Evolutionary conservation across 1,284 basidiomycete species (phyloP).

Genomic region (Coriolopsis trogii): DNA sequence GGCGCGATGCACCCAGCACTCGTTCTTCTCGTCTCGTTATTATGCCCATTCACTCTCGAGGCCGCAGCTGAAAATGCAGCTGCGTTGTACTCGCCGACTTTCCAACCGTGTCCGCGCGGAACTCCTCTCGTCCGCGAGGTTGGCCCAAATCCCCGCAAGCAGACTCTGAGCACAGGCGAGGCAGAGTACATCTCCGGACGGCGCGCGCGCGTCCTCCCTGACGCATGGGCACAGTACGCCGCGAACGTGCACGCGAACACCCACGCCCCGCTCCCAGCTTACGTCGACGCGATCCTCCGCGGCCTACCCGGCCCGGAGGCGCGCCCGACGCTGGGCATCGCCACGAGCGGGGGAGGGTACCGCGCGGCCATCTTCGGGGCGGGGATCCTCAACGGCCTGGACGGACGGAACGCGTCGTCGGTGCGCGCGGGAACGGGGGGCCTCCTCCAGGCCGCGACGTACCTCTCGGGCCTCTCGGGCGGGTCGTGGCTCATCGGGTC

Average conservation of each 20-base stretch:
- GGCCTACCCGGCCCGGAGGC: slow-evolving; percentile 19
- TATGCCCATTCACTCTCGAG: not conserved
- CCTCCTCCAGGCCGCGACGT: slow-evolving; percentile 49
- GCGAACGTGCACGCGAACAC: slow-evolving; percentile 35
- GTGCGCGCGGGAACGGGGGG: slow-evolving; percentile 47
- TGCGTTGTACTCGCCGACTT: slow-evolving; percentile 25
- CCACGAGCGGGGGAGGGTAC: slow-evolving; percentile 49
- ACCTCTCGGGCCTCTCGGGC: slow-evolving; percentile 48
- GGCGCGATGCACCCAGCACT: too few species aligned
- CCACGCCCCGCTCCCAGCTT: slow-evolving; percentile 32
- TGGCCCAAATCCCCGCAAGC: slow-evolving; percentile 19
- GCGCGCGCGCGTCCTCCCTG: slow-evolving; percentile 26
- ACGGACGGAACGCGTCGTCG: slow-evolving; percentile 48
- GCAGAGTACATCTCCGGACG: slow-evolving; percentile 27
- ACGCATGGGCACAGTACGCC: slow-evolving; percentile 34
- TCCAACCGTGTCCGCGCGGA: slow-evolving; percentile 24
- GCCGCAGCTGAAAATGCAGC: slow-evolving; percentile 21
- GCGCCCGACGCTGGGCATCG: slow-evolving; percentile 44
- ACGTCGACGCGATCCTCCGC: slow-evolving; percentile 39
- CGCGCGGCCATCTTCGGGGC: slow-evolving; percentile 54
- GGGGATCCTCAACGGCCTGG: slow-evolving; percentile 51
- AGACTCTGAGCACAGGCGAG: slow-evolving; percentile 31
- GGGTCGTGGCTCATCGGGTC: slow-evolving; percentile 34
- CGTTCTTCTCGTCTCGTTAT: not conserved
- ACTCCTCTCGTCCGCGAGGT: slow-evolving; percentile 25